Evolutionary conservation across 805 yeast species (phyloP), one percentile per base, ranked within the genome.

Genomic region (Zygotorulaspora danielsina): DNA sequence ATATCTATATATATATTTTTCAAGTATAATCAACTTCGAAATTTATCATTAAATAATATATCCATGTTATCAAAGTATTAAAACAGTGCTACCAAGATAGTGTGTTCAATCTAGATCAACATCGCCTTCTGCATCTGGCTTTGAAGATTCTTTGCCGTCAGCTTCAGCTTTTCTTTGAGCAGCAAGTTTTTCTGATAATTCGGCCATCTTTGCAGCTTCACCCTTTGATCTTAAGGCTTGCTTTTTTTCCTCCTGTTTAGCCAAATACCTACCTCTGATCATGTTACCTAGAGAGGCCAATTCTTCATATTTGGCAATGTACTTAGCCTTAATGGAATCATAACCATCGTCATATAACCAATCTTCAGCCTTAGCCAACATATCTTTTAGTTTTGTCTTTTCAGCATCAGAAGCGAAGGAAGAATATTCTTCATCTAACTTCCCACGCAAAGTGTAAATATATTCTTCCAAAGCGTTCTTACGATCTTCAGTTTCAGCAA

Each of bases 281-380:
- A 93, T 72, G 76, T 93, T 90, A 67, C 98, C 98, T 55, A 81
- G 73, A 30, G 95, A 77, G 32, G 96, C 95, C 61, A 93, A 80
- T 70, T 93, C 98, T 72, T 93, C 97, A 71, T 88, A 88, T 71
- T 85, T 89, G 61, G 98, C 97, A 69, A 94, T 81, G 76, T 90
- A 93, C 66, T 84, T 86, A 57, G 93, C 98, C 79, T 93, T 89
- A 60, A 89, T 76, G 48, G 97, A 78, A 67, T 93, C 99, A 64
- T 85, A 88, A 62, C 97, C 97, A 42, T 88, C 98, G 48, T 84
- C 95, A 69, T 93, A 93, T 60, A 93, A 79, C 99, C 99, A 93
- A 63, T 90, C 96, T 76, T 93, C 98, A 51, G 97, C 79, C 66
- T 80, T 82, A 60, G 74, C 64, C 63, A 93, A 76, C 75, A 83